phyloP scores from a whole-genome alignment of 768 basidiomycete genomes.

The Hypholoma fasciculare region DNA sequence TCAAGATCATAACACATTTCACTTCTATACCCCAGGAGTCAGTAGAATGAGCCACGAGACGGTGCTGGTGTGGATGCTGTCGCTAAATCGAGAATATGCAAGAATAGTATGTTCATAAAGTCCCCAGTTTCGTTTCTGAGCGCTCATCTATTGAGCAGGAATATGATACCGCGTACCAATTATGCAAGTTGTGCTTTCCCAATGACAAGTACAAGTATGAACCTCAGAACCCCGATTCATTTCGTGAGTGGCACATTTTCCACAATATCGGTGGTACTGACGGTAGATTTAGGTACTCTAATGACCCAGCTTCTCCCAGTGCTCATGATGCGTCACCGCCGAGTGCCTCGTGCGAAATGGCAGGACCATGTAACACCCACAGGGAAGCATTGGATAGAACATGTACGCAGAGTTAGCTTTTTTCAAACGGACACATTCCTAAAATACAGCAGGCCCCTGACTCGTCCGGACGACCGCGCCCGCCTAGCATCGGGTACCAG shows the following conservation, averaged over 20 bases:
- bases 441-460: constrained; percentile 44
- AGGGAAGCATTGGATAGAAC: constrained; percentile 85
- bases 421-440: constrained; percentile 8
- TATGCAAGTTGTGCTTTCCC: constrained; percentile 61
- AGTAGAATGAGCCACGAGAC: constrained; percentile 27
- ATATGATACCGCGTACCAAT: constrained; percentile 66
- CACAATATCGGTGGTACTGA: constrained; percentile 6
- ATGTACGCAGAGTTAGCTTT: constrained; percentile 37
- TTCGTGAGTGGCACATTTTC: constrained; percentile 50
- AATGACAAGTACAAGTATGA: constrained; percentile 55
- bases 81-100: constrained; percentile 72
- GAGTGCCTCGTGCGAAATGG: constrained; percentile 78
- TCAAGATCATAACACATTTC: no score
- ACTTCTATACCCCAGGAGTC: not conserved
- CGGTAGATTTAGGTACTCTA: constrained; percentile 50
- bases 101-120: constrained; percentile 46
- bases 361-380: constrained; percentile 55
- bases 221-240: constrained; percentile 59
- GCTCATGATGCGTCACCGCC: constrained; percentile 84
- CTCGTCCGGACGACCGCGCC: constrained; percentile 61
- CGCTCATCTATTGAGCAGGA: constrained; percentile 44
- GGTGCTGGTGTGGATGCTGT: constrained; percentile 80
- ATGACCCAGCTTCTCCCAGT: constrained; percentile 76
- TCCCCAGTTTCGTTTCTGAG: constrained; percentile 9
- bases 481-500: constrained; percentile 81